Conservation (phyloP, 371 early-diverging fungal genomes). For the Mucor velutinosus region DNA sequence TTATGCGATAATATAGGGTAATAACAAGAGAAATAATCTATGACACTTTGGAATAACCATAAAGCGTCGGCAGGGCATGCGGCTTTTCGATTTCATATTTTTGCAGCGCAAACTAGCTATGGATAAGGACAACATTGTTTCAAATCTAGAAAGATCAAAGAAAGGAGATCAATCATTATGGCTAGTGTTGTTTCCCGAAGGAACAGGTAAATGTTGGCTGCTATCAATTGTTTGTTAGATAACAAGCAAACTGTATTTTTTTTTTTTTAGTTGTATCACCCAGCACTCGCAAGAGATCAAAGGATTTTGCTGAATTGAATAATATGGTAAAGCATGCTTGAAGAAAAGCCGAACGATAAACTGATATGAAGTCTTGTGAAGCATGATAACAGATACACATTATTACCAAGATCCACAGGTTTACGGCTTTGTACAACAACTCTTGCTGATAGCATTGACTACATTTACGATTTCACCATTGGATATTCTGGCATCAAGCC, state of each 20-base stretch:
- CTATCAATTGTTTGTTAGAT: slow-evolving; percentile 27
- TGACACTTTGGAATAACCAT: not conserved
- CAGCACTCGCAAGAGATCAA: slow-evolving; percentile 50
- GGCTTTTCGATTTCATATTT: slow-evolving; percentile 84
- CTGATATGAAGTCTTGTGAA: slow-evolving; percentile 5
- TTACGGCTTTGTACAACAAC: slow-evolving; percentile 62
- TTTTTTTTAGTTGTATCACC: slow-evolving; percentile 13
- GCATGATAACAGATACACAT: slow-evolving; percentile 58
- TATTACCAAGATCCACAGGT: slow-evolving; percentile 84
- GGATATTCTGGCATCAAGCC: slow-evolving; percentile 76
- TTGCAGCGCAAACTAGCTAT: slow-evolving; percentile 77
- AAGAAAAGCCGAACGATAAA: not conserved
- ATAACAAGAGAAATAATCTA: not conserved
- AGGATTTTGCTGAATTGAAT: slow-evolving; percentile 51
- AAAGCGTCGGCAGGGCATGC: slow-evolving; percentile 72
- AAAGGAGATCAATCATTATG: slow-evolving; percentile 65
- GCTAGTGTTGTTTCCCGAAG: slow-evolving; percentile 92
- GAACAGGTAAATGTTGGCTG: slow-evolving; percentile 56
- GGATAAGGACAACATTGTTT: slow-evolving; percentile 62
- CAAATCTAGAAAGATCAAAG: slow-evolving; percentile 39
- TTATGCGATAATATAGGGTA: slow-evolving; percentile 1
- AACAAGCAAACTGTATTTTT: not conserved
- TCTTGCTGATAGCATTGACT: slow-evolving; percentile 64
- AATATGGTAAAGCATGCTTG: slow-evolving; percentile 42
- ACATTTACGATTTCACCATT: slow-evolving; percentile 86